Evolutionary conservation across 2,329 filamentous ascomycete species (phyloP).

Genomic region (Xylaria polymorpha): DNA sequence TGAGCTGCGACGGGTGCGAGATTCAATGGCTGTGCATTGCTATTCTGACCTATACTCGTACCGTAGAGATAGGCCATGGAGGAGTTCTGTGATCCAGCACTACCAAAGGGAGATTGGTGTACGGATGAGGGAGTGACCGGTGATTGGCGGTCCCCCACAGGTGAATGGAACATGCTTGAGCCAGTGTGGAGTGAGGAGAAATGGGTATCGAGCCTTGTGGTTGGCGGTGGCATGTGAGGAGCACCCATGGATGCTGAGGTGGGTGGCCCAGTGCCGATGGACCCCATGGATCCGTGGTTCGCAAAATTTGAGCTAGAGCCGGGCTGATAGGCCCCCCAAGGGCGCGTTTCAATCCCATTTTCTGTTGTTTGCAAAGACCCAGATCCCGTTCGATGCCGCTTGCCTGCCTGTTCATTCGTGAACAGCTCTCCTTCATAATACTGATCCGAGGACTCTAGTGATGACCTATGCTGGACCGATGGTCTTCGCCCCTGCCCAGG

Average conservation of each 20-base stretch:
- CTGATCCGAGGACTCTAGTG: conserved; percentile 43
- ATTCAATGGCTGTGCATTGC: conserved; percentile 41
- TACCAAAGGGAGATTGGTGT: conserved; percentile 47
- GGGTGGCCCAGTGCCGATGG: conserved; percentile 45
- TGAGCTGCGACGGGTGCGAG: conserved; percentile 45
- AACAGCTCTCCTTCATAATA: conserved; percentile 45
- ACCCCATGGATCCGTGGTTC: conserved; percentile 41
- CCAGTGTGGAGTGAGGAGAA: conserved; percentile 45
- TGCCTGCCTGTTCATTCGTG: conserved; percentile 42
- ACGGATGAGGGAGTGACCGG: conserved; percentile 47
- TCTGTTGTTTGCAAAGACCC: conserved; percentile 43
- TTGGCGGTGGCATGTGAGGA: conserved; percentile 48
- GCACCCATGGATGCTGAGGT: conserved; percentile 43
- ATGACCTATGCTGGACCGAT: conserved; percentile 43
- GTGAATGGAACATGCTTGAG: conserved; percentile 43
- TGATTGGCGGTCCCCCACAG: conserved; percentile 45
- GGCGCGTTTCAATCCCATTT: conserved; percentile 44
- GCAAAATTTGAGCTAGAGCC: conserved; percentile 40
- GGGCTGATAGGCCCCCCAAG: conserved; percentile 44
- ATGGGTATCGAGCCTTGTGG: conserved; percentile 47
- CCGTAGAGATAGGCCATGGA: conserved; percentile 45
- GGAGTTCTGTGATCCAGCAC: conserved; percentile 40
- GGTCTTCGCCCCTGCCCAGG: conserved; percentile 34
- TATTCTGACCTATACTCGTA: conserved; percentile 40
- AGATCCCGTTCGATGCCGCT: conserved; percentile 45